phyloP scores from a whole-genome alignment of 2,329 filamentous ascomycete species.

The Exophiala sp. region DNA sequence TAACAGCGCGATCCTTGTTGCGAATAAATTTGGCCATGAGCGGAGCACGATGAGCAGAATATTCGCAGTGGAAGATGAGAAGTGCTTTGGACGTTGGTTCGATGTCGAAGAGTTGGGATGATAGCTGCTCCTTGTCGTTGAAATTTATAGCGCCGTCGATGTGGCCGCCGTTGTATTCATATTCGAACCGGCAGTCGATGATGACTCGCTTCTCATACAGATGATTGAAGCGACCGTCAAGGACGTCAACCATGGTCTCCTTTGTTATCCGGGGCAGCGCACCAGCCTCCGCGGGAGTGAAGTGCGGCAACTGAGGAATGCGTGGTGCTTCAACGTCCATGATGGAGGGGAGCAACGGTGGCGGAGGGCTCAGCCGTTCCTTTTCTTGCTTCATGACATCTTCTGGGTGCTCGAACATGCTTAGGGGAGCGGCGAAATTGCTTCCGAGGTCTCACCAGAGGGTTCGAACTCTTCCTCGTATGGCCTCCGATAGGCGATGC shows the following conservation, averaged over 20 bases:
- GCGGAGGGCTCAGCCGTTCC: constrained; percentile 44
- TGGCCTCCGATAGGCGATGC: constrained; percentile 70
- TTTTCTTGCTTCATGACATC: constrained; percentile 80
- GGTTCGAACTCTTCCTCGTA: constrained; percentile 66
- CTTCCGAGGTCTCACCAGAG: constrained; percentile 69
- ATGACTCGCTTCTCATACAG: constrained; percentile 75
- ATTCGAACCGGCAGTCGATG: constrained; percentile 96
- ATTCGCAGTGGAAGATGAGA: constrained; percentile 94
- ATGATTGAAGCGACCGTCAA: constrained; percentile 75
- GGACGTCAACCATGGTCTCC: constrained; percentile 73
- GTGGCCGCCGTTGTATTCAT: constrained; percentile 95
- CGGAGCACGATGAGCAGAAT: constrained; percentile 91
- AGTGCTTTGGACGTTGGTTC: constrained; percentile 65
- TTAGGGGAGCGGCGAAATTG: constrained; percentile 86
- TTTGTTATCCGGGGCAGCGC: constrained; percentile 80
- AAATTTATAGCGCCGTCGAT: constrained; percentile 91
- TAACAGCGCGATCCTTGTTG: constrained; percentile 76
- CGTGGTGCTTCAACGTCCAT: constrained; percentile 70
- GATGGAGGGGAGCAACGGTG: constrained; percentile 63
- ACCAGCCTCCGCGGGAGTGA: constrained; percentile 72
- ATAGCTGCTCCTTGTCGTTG: constrained; percentile 88
- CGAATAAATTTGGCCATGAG: constrained; percentile 94
- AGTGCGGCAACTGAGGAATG: constrained; percentile 69
- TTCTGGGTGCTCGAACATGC: constrained; percentile 93
- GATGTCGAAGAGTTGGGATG: constrained; percentile 66